Percentiles rank a stretch among this genome's conserved stretches.
phyloP scores from a whole-genome alignment of 768 basidiomycete genomes.

The Xanthoconium stramineum region DNA sequence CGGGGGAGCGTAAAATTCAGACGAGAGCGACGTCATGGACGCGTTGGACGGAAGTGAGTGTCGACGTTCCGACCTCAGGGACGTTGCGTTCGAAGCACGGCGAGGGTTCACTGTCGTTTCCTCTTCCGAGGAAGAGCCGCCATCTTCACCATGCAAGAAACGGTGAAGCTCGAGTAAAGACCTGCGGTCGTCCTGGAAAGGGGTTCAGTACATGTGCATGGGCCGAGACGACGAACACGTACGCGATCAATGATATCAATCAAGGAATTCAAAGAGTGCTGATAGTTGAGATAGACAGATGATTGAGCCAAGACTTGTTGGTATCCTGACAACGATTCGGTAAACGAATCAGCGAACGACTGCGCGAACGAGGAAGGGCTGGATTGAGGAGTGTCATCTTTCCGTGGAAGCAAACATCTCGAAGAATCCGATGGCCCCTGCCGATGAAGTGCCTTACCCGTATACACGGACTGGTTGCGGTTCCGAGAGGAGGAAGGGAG shows the following conservation, averaged over 20 bases:
- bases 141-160: slow-evolving; percentile 45
- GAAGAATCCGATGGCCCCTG: slow-evolving; percentile 68
- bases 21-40: slow-evolving; percentile 57
- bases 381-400: slow-evolving; percentile 10
- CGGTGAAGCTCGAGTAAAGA: slow-evolving; percentile 75
- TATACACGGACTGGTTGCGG: slow-evolving; percentile 49
- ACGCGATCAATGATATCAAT: slow-evolving; percentile 78
- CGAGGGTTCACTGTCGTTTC: slow-evolving; percentile 18
- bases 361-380: slow-evolving; percentile 20
- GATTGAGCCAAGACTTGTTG: slow-evolving; percentile 34
- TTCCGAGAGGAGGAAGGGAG: slow-evolving; percentile 33
- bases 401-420: slow-evolving; percentile 43
- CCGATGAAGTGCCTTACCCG: slow-evolving; percentile 42
- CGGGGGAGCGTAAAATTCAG: slow-evolving; percentile 43
- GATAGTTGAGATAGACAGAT: slow-evolving; percentile 69
- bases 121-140: slow-evolving; percentile 22
- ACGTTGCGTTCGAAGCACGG: slow-evolving; percentile 34
- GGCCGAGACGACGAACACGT: slow-evolving; percentile 25
- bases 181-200: slow-evolving; percentile 64
- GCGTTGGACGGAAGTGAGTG: slow-evolving; percentile 65
- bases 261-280: slow-evolving; percentile 78
- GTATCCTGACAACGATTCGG: slow-evolving; percentile 17
- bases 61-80: slow-evolving; percentile 58
- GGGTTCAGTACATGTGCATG: slow-evolving; percentile 2
- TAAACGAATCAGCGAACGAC: slow-evolving; percentile 21